phyloP scores from a whole-genome alignment of 2,329 filamentous ascomycete species.

The Pseudogymnoascus sp. region DNA sequence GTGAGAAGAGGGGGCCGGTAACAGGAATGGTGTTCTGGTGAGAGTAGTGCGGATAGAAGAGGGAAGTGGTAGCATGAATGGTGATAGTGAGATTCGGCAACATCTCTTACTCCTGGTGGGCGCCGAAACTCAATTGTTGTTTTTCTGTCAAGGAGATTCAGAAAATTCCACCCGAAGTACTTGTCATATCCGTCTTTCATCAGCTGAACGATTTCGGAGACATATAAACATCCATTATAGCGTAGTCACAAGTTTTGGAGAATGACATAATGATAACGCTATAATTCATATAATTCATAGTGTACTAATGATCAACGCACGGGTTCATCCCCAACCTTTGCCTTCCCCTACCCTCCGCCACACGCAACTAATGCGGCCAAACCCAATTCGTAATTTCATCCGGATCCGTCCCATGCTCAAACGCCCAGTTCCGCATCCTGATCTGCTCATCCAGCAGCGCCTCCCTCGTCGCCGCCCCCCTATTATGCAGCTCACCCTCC shows the following conservation, averaged over 20 bases:
- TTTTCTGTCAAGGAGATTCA: background rate
- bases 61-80: background rate
- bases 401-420: conserved; percentile 63
- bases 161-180: background rate
- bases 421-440: conserved; percentile 54
- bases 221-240: background rate
- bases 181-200: background rate
- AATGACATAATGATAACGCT: too few species aligned
- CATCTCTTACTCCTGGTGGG: background rate
- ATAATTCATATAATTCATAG: background rate
- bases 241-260: background rate
- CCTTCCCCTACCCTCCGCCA: background rate
- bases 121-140: background rate
- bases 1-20: background rate
- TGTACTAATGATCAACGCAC: background rate
- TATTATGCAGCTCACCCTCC: conserved; percentile 49
- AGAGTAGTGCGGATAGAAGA: background rate
- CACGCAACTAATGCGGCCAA: conserved; percentile 21
- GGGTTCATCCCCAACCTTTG: background rate
- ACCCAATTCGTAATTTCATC: conserved; percentile 22
- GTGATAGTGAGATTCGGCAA: background rate
- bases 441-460: conserved; percentile 57
- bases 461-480: conserved; percentile 54
- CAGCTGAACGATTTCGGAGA: background rate
- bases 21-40: background rate